phyloP scores from a whole-genome alignment of 2,329 filamentous ascomycete genomes.

The Colletotrichum sojae region DNA sequence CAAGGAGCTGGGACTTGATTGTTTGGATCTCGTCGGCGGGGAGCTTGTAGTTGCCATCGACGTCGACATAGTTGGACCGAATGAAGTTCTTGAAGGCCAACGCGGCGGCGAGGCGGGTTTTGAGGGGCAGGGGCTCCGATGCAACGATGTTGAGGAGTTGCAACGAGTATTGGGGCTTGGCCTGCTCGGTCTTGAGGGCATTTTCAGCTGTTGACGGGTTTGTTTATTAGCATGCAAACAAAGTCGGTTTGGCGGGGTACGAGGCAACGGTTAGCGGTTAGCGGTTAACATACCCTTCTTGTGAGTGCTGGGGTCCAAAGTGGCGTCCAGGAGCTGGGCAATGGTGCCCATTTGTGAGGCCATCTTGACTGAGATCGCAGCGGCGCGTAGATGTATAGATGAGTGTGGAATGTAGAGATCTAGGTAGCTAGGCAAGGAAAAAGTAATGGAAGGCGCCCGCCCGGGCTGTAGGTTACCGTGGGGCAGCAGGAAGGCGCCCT shows the following conservation, averaged over 20 bases:
- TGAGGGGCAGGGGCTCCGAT: slow-evolving; percentile 77
- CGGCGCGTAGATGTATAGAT: slow-evolving; percentile 16
- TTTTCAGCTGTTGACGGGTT: slow-evolving; percentile 77
- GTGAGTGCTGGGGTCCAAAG: slow-evolving; percentile 88
- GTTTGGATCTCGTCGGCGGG: slow-evolving; percentile 84
- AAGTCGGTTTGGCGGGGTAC: slow-evolving; percentile 46
- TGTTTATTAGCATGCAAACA: slow-evolving; percentile 54
- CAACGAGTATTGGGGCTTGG: slow-evolving; percentile 89
- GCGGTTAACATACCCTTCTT: slow-evolving; percentile 78
- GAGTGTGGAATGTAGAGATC: not conserved
- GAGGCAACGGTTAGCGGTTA: slow-evolving; percentile 37
- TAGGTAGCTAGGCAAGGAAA: slow-evolving; percentile 36
- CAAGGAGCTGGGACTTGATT: slow-evolving; percentile 96
- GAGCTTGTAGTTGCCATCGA: slow-evolving; percentile 94
- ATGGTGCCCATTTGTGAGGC: slow-evolving; percentile 72
- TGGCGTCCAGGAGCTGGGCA: slow-evolving; percentile 90
- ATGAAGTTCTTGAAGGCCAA: slow-evolving; percentile 99
- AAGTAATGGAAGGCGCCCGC: slow-evolving; percentile 35
- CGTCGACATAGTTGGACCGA: slow-evolving; percentile 93
- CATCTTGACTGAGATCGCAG: slow-evolving; percentile 59
- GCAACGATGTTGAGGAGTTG: slow-evolving; percentile 92
- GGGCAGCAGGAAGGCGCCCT: slow-evolving; percentile 9
- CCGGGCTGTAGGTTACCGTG: slow-evolving; percentile 11
- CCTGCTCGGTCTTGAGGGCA: slow-evolving; percentile 83
- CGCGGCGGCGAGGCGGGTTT: slow-evolving; percentile 88